Evolutionary conservation across 2,329 filamentous ascomycete species (phyloP).

Genomic region (Biscogniauxia sp.): DNA sequence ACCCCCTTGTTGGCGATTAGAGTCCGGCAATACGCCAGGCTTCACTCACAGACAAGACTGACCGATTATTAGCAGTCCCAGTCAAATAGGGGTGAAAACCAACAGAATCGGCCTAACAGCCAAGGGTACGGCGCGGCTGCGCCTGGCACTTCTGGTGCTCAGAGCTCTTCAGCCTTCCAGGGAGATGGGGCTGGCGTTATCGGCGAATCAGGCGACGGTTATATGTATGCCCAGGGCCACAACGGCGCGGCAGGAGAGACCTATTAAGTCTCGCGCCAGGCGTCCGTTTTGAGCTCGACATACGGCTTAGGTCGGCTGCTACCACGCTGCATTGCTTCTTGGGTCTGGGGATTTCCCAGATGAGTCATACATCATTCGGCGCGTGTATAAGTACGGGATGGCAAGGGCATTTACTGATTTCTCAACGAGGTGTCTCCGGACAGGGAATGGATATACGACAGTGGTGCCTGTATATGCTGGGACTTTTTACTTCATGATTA

Average conservation of each 20-base stretch:
- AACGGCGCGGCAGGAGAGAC: conserved; percentile 57
- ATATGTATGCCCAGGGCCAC: conserved; percentile 56
- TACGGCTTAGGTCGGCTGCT: conserved; percentile 4
- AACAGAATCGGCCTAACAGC: conserved; percentile 49
- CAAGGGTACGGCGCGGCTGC: conserved; percentile 49
- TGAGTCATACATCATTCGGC: conserved; percentile 25
- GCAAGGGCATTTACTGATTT: conserved; percentile 12
- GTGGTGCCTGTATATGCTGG: conserved; percentile 29
- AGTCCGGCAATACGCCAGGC: conserved; percentile 6
- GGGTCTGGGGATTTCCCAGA: conserved; percentile 14
- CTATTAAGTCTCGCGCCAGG: conserved; percentile 40
- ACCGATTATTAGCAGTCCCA: conserved; percentile 65
- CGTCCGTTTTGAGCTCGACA: conserved; percentile 8
- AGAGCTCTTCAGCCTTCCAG: conserved; percentile 43
- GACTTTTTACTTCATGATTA: conserved; percentile 14
- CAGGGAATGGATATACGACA: conserved; percentile 15
- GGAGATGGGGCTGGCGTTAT: conserved; percentile 44
- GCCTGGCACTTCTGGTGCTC: conserved; percentile 38
- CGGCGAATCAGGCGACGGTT: conserved; percentile 44
- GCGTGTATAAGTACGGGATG: conserved; percentile 35
- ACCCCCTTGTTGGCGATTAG: conserved; percentile 4
- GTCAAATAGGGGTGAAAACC: conserved; percentile 65
- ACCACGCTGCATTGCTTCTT: conserved; percentile 6
- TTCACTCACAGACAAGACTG: conserved; percentile 14
- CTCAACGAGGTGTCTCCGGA: conserved; percentile 18